Base-by-base conservation (phyloP, 169 alveolate species). In the Plasmodium blacklocki region DNA sequence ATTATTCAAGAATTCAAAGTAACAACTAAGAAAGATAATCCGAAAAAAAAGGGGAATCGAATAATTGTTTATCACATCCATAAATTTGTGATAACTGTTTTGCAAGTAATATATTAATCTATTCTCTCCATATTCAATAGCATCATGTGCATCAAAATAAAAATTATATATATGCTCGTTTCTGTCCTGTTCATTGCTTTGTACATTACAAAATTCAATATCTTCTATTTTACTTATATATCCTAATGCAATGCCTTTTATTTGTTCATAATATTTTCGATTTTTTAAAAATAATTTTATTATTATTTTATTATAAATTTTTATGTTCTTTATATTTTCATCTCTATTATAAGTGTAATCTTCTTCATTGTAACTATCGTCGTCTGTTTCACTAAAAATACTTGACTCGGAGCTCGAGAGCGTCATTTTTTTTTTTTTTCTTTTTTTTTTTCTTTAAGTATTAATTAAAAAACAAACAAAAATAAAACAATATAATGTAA, bases 181-280 rank as follows among this genome's bases (percentile, higher is more conserved):
- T 47, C 14, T 56, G 19, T 49, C 83, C 39, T 80, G 32, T 6
- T 68, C 58, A 67, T 26, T 32, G 7, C 56, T 68, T 80, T 80
- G 62, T n/a, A 67, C 72, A 50, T 68, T 45, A n/a, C 47, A 67
- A 54, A 80, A 68, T 68, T 80, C 74, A 29, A 63, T 56, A 73
- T 80, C 90, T 29, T 80, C 90, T 54, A 80, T 52, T 80, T 80
- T 80, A 60, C 90, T 56, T 26, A 80, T 67, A 68, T 80, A 80
- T 43, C 52, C 59, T n/a, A 80, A 60, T 29, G 90, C 90, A 56
- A 80, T 80, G 12, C 58, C 9, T 68, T 68, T 80, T 52, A 80
- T 43, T 60, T 80, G 90, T 67, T 80, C 90, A 54, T 80, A 80
- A 49, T 80, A 80, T 14, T 80, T 80, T 45, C 73, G 52, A 68